Base-by-base conservation (phyloP, 1,284 basidiomycete species). In the Trichosporon coremiiforme region DNA sequence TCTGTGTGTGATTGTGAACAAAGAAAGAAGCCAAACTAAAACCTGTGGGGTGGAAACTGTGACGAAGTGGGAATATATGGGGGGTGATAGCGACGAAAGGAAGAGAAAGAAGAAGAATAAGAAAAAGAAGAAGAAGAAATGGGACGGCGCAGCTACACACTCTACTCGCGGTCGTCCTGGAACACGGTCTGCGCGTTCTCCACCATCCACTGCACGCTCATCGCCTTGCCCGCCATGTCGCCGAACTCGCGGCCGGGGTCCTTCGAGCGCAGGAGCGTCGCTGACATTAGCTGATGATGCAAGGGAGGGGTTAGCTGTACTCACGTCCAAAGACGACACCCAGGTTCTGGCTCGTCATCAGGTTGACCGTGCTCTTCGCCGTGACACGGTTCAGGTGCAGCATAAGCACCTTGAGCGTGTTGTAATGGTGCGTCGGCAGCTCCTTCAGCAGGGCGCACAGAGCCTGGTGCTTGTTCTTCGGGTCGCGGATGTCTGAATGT, bases 291-390 rank as follows among this genome's bases (percentile, higher is more conserved):
- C 45, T 12, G 10, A n/a, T 12, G 12, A 15, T 13, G 53, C 4
- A 25, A 25, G 25, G 33, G 15, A 5, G 8, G 29, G 4, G 20
- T 7, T 25, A 29, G 38, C n/a, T 31, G 20, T 10, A 90, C 94
- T 85, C 83, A 98, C 95, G 96, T 75, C 97, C 97, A 85, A 99
- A 98, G 55, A 99, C 95, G n/a, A 98, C 94, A n/a, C 97, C 97
- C 22, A 99, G 85, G 78, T 99, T 99, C 73, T 94, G 88, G 3
- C 94, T 90, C 65, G 90, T 94, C 97, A 99, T 99, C 67, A 95
- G 86, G 82, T 99, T 99, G 70, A 86, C 86, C 29, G 90, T 89
- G 69, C 87, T 88, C 47, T 86, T 86, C 69, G 89, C 86, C 76
- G 89, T 89, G 31, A 96, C 87, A 68, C 94, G 93, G 74, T 95